Evolutionary conservation across 805 yeast species (phyloP), one percentile per base, ranked within the genome.

Genomic region (Candida insectorum): DNA sequence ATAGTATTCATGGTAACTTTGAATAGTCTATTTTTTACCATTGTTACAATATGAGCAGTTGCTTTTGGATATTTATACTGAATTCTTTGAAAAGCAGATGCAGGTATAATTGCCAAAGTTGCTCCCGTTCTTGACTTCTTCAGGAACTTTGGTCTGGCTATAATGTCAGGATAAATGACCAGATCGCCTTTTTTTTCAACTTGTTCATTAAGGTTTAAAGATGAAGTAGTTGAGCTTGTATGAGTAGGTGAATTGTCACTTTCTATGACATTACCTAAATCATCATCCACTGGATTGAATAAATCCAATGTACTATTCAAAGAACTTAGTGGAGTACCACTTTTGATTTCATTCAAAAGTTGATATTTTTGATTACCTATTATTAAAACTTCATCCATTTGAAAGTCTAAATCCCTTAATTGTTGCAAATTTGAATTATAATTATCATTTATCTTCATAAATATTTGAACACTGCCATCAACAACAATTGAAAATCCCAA

Each of bases 1-100:
- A 93, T 85, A 0, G 97, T 85, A 51, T 85, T 89, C 57, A 91
- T 79, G 0, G 97, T 91, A 6, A 93, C 96, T 45, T 94, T 75
- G 53, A 87, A 86, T 33, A 93, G 69, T 41, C 95, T 73, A 1
- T 95, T 81, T 36, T 91, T 62, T 16, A 91, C 86, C 77, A 91
- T 88, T 48, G 94, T 96, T 10, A 91, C 91, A 19, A 93, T 89
- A 56, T 89, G 96, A 0, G 96, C 85, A 0, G 96, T 82, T 1
- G 96, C 85, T 42, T 84, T 77, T 5, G 97, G 97, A 51, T 80
- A 86, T 47, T 79, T 84, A 19, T 65, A 53, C 5, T 84, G 81
- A 24, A 91, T 71, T 34, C 83, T 66, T 35, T 75, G 71, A 47
- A 91, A 93, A 0, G 97, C 85, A 33, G 77, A 80, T 1, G 81